Evolutionary conservation across 805 yeast genomes (phyloP).

Genomic region (Lipomyces yamadae): DNA sequence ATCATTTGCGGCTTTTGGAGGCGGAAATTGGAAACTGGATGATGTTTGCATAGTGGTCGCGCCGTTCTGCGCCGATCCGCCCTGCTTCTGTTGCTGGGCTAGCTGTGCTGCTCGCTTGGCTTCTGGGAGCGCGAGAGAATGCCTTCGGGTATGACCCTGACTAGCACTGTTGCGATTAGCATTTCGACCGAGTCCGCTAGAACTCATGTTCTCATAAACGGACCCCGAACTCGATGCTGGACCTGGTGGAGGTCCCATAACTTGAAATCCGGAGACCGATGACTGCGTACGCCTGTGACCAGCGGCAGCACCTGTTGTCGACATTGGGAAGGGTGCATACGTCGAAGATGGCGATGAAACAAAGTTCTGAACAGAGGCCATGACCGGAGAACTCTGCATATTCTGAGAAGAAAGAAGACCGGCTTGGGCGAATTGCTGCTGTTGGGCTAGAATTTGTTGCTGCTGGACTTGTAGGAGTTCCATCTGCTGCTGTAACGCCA

Average conservation of each 20-base stretch:
- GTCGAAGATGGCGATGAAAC: constrained; percentile 25
- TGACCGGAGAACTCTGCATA: constrained; percentile 19
- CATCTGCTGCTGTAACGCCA: constrained; percentile 83
- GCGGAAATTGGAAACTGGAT: constrained; percentile 34
- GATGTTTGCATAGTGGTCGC: constrained; percentile 20
- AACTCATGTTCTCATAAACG: constrained; percentile 14
- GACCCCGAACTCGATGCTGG: constrained; percentile 6
- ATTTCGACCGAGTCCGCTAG: constrained; percentile 19
- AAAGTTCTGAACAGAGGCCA: constrained; percentile 25
- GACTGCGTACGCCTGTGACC: constrained; percentile 49
- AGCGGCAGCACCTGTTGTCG: constrained; percentile 12
- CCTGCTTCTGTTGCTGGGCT: constrained; percentile 65
- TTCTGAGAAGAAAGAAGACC: constrained; percentile 39
- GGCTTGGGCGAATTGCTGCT: constrained; percentile 51
- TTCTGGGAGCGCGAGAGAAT: constrained; percentile 86
- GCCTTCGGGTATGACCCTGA: constrained; percentile 86
- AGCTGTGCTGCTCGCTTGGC: constrained; percentile 97
- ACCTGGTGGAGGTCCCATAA: constrained; percentile 24
- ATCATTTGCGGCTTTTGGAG: constrained; percentile 18
- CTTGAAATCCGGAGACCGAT: constrained; percentile 36
- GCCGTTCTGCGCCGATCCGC: constrained; percentile 21
- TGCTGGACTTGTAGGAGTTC: constrained; percentile 92
- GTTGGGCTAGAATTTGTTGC: constrained; percentile 79
- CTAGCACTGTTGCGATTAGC: constrained; percentile 26
- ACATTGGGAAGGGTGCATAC: constrained; percentile 17